phyloP scores from a whole-genome alignment of 352 stramenopile genomes.

The Nothophytophthora sp. region DNA sequence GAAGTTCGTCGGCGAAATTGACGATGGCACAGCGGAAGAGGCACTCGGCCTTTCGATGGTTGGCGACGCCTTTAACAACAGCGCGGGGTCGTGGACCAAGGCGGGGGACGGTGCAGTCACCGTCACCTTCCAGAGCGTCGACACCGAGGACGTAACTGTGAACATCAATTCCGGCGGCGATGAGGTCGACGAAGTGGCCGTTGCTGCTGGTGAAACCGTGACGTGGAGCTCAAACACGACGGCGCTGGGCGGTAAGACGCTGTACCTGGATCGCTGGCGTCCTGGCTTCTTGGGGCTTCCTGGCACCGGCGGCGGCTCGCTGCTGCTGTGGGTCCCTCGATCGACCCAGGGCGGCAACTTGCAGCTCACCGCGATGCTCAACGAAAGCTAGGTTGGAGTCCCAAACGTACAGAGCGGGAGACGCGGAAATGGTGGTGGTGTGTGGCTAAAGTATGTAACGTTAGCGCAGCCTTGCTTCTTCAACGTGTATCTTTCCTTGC shows the following conservation, averaged over 20 bases:
- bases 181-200: slow-evolving; percentile 25
- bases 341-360: slow-evolving; percentile 23
- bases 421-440: no score
- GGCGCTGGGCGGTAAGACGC: slow-evolving; percentile 32
- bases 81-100: slow-evolving; percentile 32
- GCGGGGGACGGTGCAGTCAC: slow-evolving; percentile 28
- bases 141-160: slow-evolving; percentile 35
- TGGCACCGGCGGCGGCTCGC: slow-evolving; percentile 30
- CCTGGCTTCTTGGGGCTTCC: slow-evolving; percentile 34
- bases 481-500: no score
- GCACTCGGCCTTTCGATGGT: slow-evolving; percentile 45
- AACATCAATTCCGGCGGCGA: slow-evolving; percentile 43
- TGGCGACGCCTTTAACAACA: slow-evolving; percentile 40
- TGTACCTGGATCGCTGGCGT: slow-evolving; percentile 47
- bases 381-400: slow-evolving; percentile 34
- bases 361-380: slow-evolving; percentile 24
- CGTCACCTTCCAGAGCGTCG: slow-evolving; percentile 34
- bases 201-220: slow-evolving; percentile 30
- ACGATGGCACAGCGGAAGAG: slow-evolving; percentile 40
- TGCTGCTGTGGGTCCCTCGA: slow-evolving; percentile 39
- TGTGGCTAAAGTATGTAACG: no score
- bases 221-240: slow-evolving; percentile 33
- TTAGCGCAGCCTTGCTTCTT: no score
- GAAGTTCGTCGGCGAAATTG: slow-evolving; percentile 45
- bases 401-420: no score